Evolutionary conservation across 2,329 filamentous ascomycete genomes (phyloP).

Genomic region (Exophiala calicioides): DNA sequence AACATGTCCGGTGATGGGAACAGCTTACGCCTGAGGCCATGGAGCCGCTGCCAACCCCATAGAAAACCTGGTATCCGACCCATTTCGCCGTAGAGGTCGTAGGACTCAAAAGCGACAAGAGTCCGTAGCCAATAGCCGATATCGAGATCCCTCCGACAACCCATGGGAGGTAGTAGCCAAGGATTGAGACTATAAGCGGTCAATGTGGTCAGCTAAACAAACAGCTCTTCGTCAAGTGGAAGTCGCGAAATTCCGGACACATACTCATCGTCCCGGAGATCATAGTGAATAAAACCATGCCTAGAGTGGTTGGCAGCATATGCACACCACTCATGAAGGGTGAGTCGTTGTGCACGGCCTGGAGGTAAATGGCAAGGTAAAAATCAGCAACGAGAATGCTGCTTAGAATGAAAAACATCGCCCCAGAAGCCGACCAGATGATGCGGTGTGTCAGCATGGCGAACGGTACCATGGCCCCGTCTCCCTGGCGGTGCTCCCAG

Average conservation of each 20-base stretch:
- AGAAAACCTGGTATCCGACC: too few relatives aligned
- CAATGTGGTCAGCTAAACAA: too few relatives aligned
- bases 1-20: not conserved
- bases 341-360: constrained; percentile 39
- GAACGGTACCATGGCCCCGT: constrained; percentile 30
- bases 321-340: constrained; percentile 44
- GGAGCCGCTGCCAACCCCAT: constrained; percentile 1
- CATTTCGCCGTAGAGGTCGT: too few relatives aligned
- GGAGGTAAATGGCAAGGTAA: constrained; percentile 46
- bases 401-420: constrained; percentile 34
- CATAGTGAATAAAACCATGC: constrained; percentile 8
- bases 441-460: constrained; percentile 39
- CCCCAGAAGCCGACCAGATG: constrained; percentile 38
- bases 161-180: too few relatives aligned
- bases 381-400: constrained; percentile 34
- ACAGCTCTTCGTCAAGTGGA: too few relatives aligned
- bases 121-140: too few relatives aligned
- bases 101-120: too few relatives aligned
- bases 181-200: too few relatives aligned
- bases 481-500: constrained; percentile 40
- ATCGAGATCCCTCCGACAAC: too few relatives aligned
- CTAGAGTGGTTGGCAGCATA: constrained; percentile 40
- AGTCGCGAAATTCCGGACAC: too few relatives aligned
- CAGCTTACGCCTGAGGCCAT: constrained; percentile 6
- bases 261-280: constrained; percentile 9